A percentile compares a stretch with the other conserved stretches of the same genome.
Conservation (phyloP, 176 grass and related monocot species). For the Raddia guianensis region DNA sequence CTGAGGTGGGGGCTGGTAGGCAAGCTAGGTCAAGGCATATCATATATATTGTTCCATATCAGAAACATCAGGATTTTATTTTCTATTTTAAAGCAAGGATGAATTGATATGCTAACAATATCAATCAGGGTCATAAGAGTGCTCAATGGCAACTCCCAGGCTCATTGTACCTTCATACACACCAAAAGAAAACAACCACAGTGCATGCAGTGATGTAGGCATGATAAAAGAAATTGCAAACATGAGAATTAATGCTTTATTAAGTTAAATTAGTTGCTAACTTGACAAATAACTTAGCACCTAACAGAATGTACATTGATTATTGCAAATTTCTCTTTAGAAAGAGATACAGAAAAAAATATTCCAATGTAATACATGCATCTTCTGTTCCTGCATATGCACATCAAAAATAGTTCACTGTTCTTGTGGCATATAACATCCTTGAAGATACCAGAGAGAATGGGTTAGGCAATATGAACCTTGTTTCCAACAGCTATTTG, state of each 20-base stretch:
- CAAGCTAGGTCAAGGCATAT: neutral
- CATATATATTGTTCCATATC: neutral
- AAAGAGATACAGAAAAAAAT: neutral
- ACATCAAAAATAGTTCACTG: constrained; percentile 16
- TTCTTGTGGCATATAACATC: constrained; percentile 29
- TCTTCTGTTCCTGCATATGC: constrained; percentile 21
- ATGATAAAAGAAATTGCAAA: constrained; percentile 1
- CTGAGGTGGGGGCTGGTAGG: neutral
- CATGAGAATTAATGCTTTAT: neutral
- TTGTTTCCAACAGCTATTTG: constrained; percentile 99
- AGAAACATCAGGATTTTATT: constrained; percentile 14
- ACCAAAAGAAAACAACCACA: neutral
- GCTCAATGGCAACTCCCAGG: too few relatives aligned
- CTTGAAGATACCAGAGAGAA: constrained; percentile 1
- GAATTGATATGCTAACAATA: constrained; percentile 2
- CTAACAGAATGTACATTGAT: constrained; percentile 12
- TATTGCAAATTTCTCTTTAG: constrained; percentile 5
- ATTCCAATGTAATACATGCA: constrained; percentile 5
- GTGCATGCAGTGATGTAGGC: neutral
- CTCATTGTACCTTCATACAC: neutral
- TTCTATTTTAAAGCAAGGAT: constrained; percentile 2
- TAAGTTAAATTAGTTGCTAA: constrained; percentile 4
- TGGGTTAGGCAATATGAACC: constrained; percentile 51
- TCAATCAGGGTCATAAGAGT: too few relatives aligned
- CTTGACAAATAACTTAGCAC: constrained; percentile 19